Evolutionary conservation across 2,329 filamentous ascomycete species (phyloP).

Genomic region (Paecilomyces dactylethromorphus): DNA sequence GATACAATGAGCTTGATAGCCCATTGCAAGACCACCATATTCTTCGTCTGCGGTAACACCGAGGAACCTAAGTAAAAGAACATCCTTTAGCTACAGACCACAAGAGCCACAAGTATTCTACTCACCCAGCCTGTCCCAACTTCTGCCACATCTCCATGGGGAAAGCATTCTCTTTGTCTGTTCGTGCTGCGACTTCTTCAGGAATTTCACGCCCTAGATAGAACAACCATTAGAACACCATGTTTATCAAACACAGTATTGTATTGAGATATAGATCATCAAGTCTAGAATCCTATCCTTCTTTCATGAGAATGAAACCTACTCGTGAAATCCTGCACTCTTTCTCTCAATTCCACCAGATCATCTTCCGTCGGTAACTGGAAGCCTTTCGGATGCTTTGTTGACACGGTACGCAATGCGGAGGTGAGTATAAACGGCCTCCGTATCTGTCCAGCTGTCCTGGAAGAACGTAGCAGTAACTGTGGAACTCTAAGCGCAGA

Average conservation of each 20-base stretch:
- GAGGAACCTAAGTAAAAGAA: constrained; percentile 55
- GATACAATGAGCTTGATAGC: constrained; percentile 92
- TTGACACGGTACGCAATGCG: constrained; percentile 48
- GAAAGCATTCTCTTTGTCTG: constrained; percentile 84
- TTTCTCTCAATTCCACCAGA: constrained; percentile 71
- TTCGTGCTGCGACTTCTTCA: constrained; percentile 70
- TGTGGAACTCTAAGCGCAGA: constrained; percentile 24
- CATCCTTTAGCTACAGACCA: neutral
- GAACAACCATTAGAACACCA: neutral
- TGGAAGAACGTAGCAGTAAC: constrained; percentile 25
- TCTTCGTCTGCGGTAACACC: constrained; percentile 92
- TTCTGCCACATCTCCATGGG: constrained; percentile 90
- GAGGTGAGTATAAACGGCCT: constrained; percentile 23
- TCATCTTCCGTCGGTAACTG: constrained; percentile 63
- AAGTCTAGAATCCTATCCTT: neutral
- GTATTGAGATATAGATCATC: neutral
- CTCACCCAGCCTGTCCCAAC: constrained; percentile 71
- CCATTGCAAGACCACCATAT: constrained; percentile 82
- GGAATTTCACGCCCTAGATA: constrained; percentile 68
- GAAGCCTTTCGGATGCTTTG: constrained; percentile 62
- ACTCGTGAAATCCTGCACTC: constrained; percentile 80
- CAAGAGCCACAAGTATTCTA: neutral
- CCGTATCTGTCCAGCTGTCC: constrained; percentile 18
- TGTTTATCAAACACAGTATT: neutral
- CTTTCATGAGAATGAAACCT: constrained; percentile 6